These are phyloP conservation scores for Collybia nuda DNA, from an alignment of 768 basidiomycete species.

Conservation along the genomic window DNA sequence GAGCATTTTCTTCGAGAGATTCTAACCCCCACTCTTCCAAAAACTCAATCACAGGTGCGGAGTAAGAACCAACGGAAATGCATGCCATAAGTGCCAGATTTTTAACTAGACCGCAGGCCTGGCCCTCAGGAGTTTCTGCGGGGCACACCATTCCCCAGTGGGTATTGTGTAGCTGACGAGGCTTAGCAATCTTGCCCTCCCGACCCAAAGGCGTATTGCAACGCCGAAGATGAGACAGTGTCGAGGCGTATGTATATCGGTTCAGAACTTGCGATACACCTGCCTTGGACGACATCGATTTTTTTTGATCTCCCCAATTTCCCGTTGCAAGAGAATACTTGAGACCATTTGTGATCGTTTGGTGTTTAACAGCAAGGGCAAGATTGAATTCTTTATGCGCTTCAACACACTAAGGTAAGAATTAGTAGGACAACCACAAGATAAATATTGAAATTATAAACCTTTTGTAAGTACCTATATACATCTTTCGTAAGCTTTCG, in stretches of 20 bases:
- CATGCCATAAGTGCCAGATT: conserved; percentile 97
- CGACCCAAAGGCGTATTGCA: conserved; percentile 98
- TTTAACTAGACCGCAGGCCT: conserved; percentile 98
- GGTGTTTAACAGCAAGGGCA: conserved; percentile 88
- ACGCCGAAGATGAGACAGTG: conserved; percentile 94
- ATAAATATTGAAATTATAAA: conserved; percentile 23
- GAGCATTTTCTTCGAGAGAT: conserved; percentile 90
- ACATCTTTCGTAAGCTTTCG: conserved; percentile 96
- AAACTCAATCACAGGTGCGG: conserved; percentile 96
- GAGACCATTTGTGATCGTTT: conserved; percentile 96
- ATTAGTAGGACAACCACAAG: conserved; percentile 9
- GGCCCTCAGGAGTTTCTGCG: conserved; percentile 98
- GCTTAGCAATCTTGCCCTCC: conserved; percentile 99
- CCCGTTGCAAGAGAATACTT: conserved; percentile 98
- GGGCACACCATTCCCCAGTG: conserved; percentile 99
- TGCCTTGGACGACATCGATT: conserved; percentile 96
- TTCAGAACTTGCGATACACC: conserved; percentile 99
- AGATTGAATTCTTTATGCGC: conserved; percentile 94
- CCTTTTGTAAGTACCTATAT: conserved; percentile 96
- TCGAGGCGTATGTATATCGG: conserved; percentile 98
- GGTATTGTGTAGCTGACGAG: conserved; percentile 97
- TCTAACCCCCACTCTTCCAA: conserved; percentile 98
- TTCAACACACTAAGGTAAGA: conserved; percentile 81
- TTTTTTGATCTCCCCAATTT: conserved; percentile 99
- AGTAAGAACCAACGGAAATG: conserved; percentile 95